Percentiles rank a stretch among this genome's conserved stretches.
phyloP scores from a whole-genome alignment of 2,329 filamentous ascomycete species.

The Talaromyces sp. region DNA sequence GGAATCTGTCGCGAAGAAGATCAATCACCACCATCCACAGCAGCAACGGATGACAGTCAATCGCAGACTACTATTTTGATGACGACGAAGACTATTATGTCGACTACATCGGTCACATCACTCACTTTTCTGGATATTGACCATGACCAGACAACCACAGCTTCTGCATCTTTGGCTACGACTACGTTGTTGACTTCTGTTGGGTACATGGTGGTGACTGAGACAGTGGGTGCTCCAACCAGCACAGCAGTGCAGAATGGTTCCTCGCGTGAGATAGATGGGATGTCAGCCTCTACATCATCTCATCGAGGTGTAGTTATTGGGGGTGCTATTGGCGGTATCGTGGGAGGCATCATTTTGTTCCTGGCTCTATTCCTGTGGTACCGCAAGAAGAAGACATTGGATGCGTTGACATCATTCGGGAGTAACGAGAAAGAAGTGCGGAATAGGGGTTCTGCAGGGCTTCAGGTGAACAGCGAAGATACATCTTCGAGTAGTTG shows the following conservation, averaged over 20 bases:
- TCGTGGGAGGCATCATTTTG: conserved; percentile 18
- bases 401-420: conserved; percentile 9
- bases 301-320: conserved; percentile 21
- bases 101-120: neutral
- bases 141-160: neutral
- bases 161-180: neutral
- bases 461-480: neutral
- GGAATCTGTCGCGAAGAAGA: conserved; percentile 29
- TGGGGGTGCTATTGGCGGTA: conserved; percentile 24
- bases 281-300: neutral
- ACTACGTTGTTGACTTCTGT: neutral
- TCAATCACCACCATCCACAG: neutral
- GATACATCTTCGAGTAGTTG: neutral
- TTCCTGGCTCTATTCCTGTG: conserved; percentile 21
- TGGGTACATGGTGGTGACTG: neutral
- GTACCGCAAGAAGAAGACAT: conserved; percentile 21
- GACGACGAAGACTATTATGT: neutral
- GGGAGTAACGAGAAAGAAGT: neutral
- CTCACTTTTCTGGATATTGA: neutral
- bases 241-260: neutral
- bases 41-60: neutral
- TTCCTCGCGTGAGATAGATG: neutral
- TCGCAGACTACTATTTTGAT: neutral
- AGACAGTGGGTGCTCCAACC: neutral
- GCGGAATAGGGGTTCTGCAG: neutral